These are phyloP conservation scores for Marasmius oreades DNA, from an alignment of 1,284 basidiomycete genomes.

Conservation along the genomic window DNA sequence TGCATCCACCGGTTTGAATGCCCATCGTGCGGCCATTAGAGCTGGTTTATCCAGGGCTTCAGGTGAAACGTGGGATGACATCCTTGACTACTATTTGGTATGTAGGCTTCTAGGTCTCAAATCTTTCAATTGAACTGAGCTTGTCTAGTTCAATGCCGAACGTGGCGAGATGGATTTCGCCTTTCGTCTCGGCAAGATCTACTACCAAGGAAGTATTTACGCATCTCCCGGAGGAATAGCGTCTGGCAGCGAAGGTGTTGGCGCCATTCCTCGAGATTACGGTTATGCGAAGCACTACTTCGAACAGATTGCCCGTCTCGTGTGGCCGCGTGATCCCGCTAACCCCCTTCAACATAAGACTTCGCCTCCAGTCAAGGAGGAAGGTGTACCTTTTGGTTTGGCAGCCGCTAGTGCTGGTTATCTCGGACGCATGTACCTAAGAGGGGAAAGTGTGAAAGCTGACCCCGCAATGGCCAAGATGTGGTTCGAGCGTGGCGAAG, in stretches of 20 bases:
- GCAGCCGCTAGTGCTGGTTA: constrained; percentile 81
- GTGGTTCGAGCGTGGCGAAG: constrained; percentile 91
- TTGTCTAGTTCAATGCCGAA: constrained; percentile 82
- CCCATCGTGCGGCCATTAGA: constrained; percentile 73
- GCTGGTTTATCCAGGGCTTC: constrained; percentile 79
- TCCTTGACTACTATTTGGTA: constrained; percentile 88
- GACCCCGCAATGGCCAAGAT: constrained; percentile 80
- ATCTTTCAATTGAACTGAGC: constrained; percentile 6
- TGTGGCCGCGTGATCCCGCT: constrained; percentile 78
- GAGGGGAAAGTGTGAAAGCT: constrained; percentile 87
- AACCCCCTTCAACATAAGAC: constrained; percentile 45
- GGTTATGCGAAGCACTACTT: constrained; percentile 79
- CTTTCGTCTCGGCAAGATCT: constrained; percentile 87
- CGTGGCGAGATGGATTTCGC: constrained; percentile 84
- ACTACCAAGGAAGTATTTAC: constrained; percentile 90
- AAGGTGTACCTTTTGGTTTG: constrained; percentile 56
- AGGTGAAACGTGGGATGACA: constrained; percentile 89
- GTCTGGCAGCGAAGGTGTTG: constrained; percentile 86
- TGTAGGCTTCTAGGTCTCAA: constrained; percentile 17
- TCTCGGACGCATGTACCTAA: constrained; percentile 89
- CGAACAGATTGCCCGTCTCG: constrained; percentile 68
- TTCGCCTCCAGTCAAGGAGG: constrained; percentile 44
- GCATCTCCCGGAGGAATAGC: constrained; percentile 67
- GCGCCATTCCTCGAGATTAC: constrained; percentile 75
- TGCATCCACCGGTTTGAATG: constrained; percentile 78